Evolutionary conservation across 2,329 filamentous ascomycete genomes (phyloP), one percentile per base, ranked within the genome.

Genomic region (Fusarium robinianum): DNA sequence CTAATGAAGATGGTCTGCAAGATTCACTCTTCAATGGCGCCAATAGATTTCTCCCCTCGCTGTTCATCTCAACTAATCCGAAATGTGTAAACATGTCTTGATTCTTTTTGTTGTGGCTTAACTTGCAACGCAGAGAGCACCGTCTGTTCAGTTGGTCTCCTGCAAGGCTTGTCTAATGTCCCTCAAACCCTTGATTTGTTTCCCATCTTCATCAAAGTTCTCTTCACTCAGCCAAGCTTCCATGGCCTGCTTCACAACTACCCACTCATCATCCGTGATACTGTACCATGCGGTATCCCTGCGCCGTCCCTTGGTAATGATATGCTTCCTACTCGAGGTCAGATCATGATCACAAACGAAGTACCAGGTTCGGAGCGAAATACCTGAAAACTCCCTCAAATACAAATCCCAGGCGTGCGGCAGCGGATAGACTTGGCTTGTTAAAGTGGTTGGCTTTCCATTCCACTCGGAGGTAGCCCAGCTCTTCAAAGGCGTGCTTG

Each of bases 381-480:
- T 47, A 69, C 67, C 81, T 71, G 49, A 85, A 84, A 0, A 74
- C 56, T 0, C 83, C 83, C 61, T 87, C 83, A 53, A 67, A 79
- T 0, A 62, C 62, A 53, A 85, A 86, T 0, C 83, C 83, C 7
- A 84, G 61, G 3, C 83, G 67, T 52, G 66, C 43, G 1, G 83
- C 83, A 0, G 83, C 81, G 4, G 72, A 66, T 10, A 72, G 66
- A 30, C 79, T 83, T 1, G 74, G 68, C 23, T 55, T 67, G 57
- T 86, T 86, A 8, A 81, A 64, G 11, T 70, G 53, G 58, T 85
- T 75, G 39, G 79, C 81, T 56, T 85, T 86, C 82, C 83, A 86
- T 61, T 85, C 81, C 4, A 83, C 73, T 6, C 83, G 69, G 4
- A 75, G 63, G 58, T 80, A 83, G 0, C 75, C 72, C 15, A 84